Conservation (phyloP, 768 basidiomycete species). For the Roridomyces roridus region DNA sequence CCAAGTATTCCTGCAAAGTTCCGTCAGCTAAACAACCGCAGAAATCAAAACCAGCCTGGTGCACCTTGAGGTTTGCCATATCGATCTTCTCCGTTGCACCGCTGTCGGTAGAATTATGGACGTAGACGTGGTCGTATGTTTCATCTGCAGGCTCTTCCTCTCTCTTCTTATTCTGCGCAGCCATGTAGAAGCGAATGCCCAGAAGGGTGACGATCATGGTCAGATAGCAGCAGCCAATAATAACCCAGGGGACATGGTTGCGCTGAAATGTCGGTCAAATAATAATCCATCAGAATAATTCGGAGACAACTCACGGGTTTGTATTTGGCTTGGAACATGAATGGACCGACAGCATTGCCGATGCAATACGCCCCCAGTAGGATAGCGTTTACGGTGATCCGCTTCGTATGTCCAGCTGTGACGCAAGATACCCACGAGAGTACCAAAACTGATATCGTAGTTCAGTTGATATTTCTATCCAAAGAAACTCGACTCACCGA, state of each 20-base stretch:
- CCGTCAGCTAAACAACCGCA: background rate
- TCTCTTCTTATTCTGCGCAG: conserved; percentile 65
- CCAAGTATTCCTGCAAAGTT: conserved; percentile 65
- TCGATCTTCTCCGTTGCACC: conserved; percentile 58
- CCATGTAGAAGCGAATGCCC: conserved; percentile 56
- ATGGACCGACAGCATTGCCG: conserved; percentile 69
- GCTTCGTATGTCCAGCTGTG: conserved; percentile 77
- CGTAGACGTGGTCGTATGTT: conserved; percentile 64
- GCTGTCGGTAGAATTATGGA: conserved; percentile 55
- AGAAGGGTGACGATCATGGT: conserved; percentile 53
- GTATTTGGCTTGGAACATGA: conserved; percentile 67
- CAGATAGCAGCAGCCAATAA: conserved; percentile 70
- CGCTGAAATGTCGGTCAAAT: conserved; percentile 26
- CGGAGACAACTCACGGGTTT: background rate
- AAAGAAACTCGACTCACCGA: background rate
- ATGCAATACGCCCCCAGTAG: conserved; percentile 72
- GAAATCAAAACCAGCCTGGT: background rate
- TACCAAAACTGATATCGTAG: conserved; percentile 41
- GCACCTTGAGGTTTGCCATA: conserved; percentile 51
- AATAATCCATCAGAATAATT: background rate
- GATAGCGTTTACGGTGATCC: conserved; percentile 73
- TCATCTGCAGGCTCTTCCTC: conserved; percentile 60
- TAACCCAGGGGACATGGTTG: conserved; percentile 76
- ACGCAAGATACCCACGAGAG: conserved; percentile 71
- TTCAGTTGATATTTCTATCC: background rate